These are phyloP conservation scores for Candida ponderosae DNA, from an alignment of 805 yeast species.

Conservation along the genomic window DNA sequence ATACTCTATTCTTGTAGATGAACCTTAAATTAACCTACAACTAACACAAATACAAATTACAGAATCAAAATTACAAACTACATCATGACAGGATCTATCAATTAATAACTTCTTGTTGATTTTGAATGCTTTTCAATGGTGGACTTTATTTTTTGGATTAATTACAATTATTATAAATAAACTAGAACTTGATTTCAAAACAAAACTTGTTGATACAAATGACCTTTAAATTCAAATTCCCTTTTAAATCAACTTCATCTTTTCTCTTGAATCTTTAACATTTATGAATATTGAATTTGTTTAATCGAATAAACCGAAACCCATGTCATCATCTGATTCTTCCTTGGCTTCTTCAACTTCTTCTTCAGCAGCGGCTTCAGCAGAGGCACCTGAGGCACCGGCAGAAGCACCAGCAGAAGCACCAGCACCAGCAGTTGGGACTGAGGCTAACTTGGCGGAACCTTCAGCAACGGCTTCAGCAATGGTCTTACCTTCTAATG, in stretches of 20 bases:
- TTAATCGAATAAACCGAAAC: slow-evolving; percentile 71
- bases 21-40: too few relatives aligned
- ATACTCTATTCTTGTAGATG: too few relatives aligned
- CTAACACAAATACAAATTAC: too few relatives aligned
- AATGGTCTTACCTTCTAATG: slow-evolving; percentile 68
- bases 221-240: neutral
- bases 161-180: too few relatives aligned
- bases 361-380: slow-evolving; percentile 48
- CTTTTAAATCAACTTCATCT: neutral
- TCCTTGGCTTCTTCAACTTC: slow-evolving; percentile 45
- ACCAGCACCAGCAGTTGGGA: slow-evolving; percentile 80
- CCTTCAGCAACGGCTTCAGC: slow-evolving; percentile 75
- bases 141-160: too few relatives aligned
- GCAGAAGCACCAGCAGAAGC: slow-evolving; percentile 50
- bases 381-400: slow-evolving; percentile 46
- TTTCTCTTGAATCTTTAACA: neutral
- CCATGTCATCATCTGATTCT: slow-evolving; percentile 62
- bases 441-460: slow-evolving; percentile 72
- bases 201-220: too few relatives aligned
- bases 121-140: too few relatives aligned
- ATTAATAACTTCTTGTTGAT: too few relatives aligned
- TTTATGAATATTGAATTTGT: neutral
- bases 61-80: too few relatives aligned
- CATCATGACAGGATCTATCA: too few relatives aligned
- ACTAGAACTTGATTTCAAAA: too few relatives aligned